Evolutionary conservation across 1,284 basidiomycete species (phyloP).

Genomic region (Naganishia sp.): DNA sequence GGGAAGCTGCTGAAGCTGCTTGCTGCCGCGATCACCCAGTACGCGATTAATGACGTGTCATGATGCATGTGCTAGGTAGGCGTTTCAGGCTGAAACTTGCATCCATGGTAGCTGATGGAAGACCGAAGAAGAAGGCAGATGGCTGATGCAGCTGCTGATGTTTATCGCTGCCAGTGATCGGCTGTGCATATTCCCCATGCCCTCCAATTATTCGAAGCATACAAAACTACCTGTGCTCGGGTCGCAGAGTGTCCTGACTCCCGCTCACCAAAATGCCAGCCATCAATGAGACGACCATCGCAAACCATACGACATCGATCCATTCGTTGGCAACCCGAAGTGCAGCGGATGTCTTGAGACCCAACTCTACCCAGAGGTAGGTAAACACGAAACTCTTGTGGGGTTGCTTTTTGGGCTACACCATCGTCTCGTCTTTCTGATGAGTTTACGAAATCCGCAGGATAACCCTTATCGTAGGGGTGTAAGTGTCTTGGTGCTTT

Average conservation of each 20-base stretch:
- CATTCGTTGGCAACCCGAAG: not conserved
- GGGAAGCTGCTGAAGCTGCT: too few species aligned
- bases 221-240: not conserved
- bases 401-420: not conserved
- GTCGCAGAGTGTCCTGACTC: not conserved
- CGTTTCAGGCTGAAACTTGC: constrained; percentile 15
- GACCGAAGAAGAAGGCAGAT: too few species aligned
- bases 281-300: not conserved
- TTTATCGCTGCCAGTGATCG: not conserved
- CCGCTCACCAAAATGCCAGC: not conserved
- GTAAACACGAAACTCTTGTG: not conserved
- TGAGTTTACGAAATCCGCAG: constrained; percentile 33
- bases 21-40: too few species aligned
- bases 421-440: not conserved
- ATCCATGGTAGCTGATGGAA: not conserved
- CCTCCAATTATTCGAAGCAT: not conserved
- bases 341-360: constrained; percentile 22
- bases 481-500: constrained; percentile 1
- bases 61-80: not conserved
- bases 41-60: too few species aligned
- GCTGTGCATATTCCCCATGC: too few species aligned
- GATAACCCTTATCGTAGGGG: constrained; percentile 47
- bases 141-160: not conserved
- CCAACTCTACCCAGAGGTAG: constrained; percentile 38
- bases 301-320: not conserved